These are phyloP conservation scores for Silene uniflora DNA, from an alignment of 148 eudicot genomes.

Conservation along the genomic window DNA sequence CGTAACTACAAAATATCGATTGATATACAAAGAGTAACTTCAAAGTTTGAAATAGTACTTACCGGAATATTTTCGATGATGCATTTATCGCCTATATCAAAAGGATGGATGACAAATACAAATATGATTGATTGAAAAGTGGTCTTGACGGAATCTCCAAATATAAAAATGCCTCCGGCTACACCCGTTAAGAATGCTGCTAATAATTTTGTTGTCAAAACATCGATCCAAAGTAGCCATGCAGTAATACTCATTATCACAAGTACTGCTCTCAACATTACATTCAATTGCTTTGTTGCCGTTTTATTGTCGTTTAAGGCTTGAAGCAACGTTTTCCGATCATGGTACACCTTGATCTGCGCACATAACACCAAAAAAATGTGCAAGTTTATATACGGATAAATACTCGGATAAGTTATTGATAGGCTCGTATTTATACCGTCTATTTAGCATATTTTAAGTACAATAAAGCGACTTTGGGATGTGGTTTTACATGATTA, in stretches of 20 bases:
- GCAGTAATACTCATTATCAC: not conserved
- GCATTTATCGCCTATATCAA: constrained; percentile 12
- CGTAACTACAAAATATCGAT: no score
- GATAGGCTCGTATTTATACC: no score
- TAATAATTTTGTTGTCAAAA: constrained; percentile 8
- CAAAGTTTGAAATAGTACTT: not conserved
- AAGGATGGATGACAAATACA: constrained; percentile 7
- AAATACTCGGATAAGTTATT: no score
- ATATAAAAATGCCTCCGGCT: not conserved
- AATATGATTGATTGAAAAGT: constrained; percentile 6
- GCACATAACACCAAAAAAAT: not conserved
- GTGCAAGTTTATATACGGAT: no score
- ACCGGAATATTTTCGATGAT: not conserved
- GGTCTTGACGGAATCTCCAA: not conserved
- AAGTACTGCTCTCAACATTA: not conserved
- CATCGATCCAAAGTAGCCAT: constrained; percentile 21
- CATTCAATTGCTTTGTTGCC: constrained; percentile 5
- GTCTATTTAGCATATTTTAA: no score
- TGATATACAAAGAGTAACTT: no score
- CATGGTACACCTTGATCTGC: not conserved
- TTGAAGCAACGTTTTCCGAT: constrained; percentile 4
- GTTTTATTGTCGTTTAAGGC: constrained; percentile 11
- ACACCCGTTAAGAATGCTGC: not conserved
- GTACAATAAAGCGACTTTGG: no score
- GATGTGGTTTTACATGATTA: no score